phyloP scores from a whole-genome alignment of 306 rosid species.

The Begonia masoniana region DNA sequence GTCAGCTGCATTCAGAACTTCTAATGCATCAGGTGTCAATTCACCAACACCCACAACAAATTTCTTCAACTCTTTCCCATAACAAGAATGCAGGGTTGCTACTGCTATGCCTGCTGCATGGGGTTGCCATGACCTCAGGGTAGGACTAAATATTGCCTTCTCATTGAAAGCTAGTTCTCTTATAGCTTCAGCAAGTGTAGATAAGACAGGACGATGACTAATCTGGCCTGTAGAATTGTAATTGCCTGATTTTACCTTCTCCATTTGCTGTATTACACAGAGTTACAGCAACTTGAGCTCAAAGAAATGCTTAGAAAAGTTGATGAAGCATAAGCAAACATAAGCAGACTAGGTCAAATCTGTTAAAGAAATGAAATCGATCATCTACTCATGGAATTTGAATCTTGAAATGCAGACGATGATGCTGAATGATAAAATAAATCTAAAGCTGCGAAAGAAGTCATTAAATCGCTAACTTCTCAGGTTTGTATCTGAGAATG shows the following conservation, averaged over 20 bases:
- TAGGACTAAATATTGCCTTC: conserved; percentile 71
- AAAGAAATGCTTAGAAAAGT: neutral
- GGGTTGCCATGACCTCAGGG: conserved; percentile 79
- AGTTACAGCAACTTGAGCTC: conserved; percentile 21
- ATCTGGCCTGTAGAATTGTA: conserved; percentile 46
- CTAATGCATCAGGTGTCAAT: conserved; percentile 68
- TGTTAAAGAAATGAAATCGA: too few relatives aligned
- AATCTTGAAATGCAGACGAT: too few relatives aligned
- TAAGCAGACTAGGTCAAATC: neutral
- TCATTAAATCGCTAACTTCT: conserved; percentile 77
- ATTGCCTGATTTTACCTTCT: conserved; percentile 40
- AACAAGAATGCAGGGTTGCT: conserved; percentile 86
- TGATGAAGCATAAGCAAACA: neutral
- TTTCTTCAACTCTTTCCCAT: conserved; percentile 62
- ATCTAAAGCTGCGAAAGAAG: conserved; percentile 88
- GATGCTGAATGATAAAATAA: too few relatives aligned
- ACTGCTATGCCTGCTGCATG: conserved; percentile 76
- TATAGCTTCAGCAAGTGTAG: conserved; percentile 53
- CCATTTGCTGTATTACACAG: conserved; percentile 51
- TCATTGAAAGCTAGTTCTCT: conserved; percentile 58
- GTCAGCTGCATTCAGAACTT: conserved; percentile 77
- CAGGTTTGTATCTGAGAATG: conserved; percentile 59
- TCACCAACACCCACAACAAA: conserved; percentile 47
- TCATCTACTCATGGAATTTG: too few relatives aligned
- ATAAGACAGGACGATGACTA: conserved; percentile 34